A percentile compares a stretch with the other conserved stretches of the same genome.
Evolutionary conservation across 2,329 filamentous ascomycete genomes (phyloP).

Genomic region (Proliferodiscus dingleyae): DNA sequence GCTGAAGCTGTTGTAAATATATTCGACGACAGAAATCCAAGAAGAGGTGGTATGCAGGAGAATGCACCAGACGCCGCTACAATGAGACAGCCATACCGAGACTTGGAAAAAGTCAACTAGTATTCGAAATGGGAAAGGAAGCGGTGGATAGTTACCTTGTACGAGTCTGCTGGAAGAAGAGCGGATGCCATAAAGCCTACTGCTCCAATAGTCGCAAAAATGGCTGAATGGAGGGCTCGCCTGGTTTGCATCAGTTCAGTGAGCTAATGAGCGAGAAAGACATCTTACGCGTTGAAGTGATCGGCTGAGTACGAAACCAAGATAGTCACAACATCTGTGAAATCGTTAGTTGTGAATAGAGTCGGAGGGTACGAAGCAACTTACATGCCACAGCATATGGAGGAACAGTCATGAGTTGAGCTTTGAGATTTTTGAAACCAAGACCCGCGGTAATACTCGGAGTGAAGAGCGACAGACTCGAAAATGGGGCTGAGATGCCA

Average conservation of each 20-base stretch:
- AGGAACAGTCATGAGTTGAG: slow-evolving; percentile 63
- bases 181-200: slow-evolving; percentile 59
- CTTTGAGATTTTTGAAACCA: slow-evolving; percentile 49
- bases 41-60: slow-evolving; percentile 61
- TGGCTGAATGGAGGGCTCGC: slow-evolving; percentile 47
- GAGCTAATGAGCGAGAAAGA: neutral
- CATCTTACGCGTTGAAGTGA: slow-evolving; percentile 45
- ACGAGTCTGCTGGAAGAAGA: slow-evolving; percentile 54
- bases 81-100: slow-evolving; percentile 66
- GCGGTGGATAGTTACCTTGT: slow-evolving; percentile 34
- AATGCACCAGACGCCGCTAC: slow-evolving; percentile 63
- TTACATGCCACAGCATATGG: slow-evolving; percentile 57
- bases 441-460: slow-evolving; percentile 60
- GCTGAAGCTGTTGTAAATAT: slow-evolving; percentile 59
- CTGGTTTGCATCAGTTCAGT: slow-evolving; percentile 1
- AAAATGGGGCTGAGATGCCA: slow-evolving; percentile 50
- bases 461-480: slow-evolving; percentile 54
- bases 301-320: slow-evolving; percentile 57
- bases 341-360: neutral
- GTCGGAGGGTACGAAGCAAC: neutral
- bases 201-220: slow-evolving; percentile 46
- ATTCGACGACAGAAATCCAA: slow-evolving; percentile 40
- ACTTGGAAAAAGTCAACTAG: slow-evolving; percentile 19
- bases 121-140: neutral
- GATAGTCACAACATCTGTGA: slow-evolving; percentile 39